Evolutionary conservation across 768 basidiomycete species (phyloP).

Genomic region (Clitopilus passeckerianus): DNA sequence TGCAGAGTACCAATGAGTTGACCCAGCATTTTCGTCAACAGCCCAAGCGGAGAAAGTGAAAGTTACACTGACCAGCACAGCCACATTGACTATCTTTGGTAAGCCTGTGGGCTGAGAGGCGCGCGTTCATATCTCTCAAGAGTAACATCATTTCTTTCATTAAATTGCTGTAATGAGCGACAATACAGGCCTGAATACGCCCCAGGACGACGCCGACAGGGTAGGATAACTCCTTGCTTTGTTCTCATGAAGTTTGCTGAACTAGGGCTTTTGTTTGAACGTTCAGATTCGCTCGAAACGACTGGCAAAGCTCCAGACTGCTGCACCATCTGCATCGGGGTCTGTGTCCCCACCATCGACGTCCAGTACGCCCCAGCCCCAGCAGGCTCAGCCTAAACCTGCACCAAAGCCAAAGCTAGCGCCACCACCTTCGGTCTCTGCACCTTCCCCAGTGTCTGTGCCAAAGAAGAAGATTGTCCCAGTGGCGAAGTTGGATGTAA

Average conservation of each 20-base stretch:
- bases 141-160: not conserved
- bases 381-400: slow-evolving; percentile 14
- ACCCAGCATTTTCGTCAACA: not conserved
- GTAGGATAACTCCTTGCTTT: slow-evolving; percentile 32
- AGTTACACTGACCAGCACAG: not conserved
- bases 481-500: slow-evolving; percentile 43
- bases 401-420: slow-evolving; percentile 25
- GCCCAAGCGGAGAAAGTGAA: not conserved
- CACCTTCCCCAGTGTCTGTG: slow-evolving; percentile 24
- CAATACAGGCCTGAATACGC: slow-evolving; percentile 31
- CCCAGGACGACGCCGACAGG: slow-evolving; percentile 77
- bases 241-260: not conserved
- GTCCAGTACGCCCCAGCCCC: slow-evolving; percentile 16
- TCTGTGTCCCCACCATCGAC: slow-evolving; percentile 31
- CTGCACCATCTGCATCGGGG: slow-evolving; percentile 17
- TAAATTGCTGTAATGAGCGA: slow-evolving; percentile 26
- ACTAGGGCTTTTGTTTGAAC: slow-evolving; percentile 1
- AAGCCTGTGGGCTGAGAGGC: not conserved
- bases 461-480: slow-evolving; percentile 47
- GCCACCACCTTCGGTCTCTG: slow-evolving; percentile 23
- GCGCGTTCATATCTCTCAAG: not conserved
- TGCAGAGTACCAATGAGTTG: not conserved
- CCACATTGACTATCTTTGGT: not conserved
- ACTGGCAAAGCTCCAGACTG: slow-evolving; percentile 73
- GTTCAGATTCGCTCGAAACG: slow-evolving; percentile 87